Evolutionary conservation across 176 grass and related monocot species (phyloP).

Genomic region (Eragrostis curvula): DNA sequence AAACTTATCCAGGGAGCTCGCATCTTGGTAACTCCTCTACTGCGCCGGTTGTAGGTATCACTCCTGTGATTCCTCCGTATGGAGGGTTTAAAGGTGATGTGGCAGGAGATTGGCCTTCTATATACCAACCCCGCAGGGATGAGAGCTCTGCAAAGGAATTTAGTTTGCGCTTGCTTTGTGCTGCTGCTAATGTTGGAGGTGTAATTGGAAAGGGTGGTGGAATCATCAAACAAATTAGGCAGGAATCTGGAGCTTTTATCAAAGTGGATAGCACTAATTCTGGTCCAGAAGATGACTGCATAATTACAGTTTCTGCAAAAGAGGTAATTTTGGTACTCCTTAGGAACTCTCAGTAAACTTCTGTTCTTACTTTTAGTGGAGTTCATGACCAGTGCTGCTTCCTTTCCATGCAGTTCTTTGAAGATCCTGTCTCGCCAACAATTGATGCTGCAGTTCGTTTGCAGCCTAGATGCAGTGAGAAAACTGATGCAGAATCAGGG

Average conservation of each 20-base stretch:
- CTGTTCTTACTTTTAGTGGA: neutral
- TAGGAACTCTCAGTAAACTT: constrained; percentile 4
- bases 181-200: constrained; percentile 72
- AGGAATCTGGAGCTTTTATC: constrained; percentile 93
- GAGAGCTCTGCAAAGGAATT: constrained; percentile 86
- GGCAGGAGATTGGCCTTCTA: constrained; percentile 72
- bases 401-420: constrained; percentile 77
- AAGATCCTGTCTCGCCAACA: constrained; percentile 86
- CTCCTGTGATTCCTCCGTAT: constrained; percentile 66
- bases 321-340: constrained; percentile 62
- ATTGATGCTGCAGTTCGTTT: constrained; percentile 88
- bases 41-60: constrained; percentile 66
- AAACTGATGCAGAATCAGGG: constrained; percentile 70
- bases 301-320: constrained; percentile 91
- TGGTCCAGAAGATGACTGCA: constrained; percentile 76
- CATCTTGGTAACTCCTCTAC: constrained; percentile 61
- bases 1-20: constrained; percentile 54
- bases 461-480: constrained; percentile 93
- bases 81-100: constrained; percentile 77
- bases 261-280: constrained; percentile 79
- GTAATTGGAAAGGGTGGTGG: constrained; percentile 96
- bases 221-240: constrained; percentile 96
- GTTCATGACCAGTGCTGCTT: constrained; percentile 21
- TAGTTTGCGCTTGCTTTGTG: constrained; percentile 81
- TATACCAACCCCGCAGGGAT: constrained; percentile 74